Evolutionary conservation across 208 protist species (phyloP).

Genomic region (Trypanosoma avium): DNA sequence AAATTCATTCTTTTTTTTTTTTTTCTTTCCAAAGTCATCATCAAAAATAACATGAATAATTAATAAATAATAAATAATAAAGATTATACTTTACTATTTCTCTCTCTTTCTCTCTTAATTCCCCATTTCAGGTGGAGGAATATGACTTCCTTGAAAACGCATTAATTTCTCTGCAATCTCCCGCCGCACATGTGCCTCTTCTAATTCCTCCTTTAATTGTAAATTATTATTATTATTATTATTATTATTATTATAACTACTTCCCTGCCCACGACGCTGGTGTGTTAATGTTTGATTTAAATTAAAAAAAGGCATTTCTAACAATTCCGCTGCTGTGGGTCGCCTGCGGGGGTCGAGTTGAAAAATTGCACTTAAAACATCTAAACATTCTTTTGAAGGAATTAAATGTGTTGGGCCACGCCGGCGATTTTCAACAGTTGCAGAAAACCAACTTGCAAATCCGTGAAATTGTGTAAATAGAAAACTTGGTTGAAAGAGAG

Average conservation of each 20-base stretch:
- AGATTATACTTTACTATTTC: not conserved
- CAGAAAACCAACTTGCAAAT: slow-evolving; percentile 71
- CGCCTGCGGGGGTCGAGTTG: slow-evolving; percentile 69
- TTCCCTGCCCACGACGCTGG: no score
- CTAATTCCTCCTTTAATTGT: slow-evolving; percentile 2
- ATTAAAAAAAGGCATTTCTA: slow-evolving; percentile 79
- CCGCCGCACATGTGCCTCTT: slow-evolving; percentile 22
- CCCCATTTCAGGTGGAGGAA: slow-evolving; percentile 14
- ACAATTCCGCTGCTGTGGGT: slow-evolving; percentile 71
- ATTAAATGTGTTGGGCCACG: slow-evolving; percentile 38
- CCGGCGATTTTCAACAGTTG: slow-evolving; percentile 48
- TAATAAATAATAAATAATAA: not conserved
- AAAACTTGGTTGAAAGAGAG: slow-evolving; percentile 70
- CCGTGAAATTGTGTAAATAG: slow-evolving; percentile 62
- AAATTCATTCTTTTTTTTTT: not conserved
- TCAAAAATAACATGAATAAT: not conserved
- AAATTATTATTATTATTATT: not conserved
- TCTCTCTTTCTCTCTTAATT: not conserved
- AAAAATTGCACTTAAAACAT: slow-evolving; percentile 74
- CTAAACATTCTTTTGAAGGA: slow-evolving; percentile 59
- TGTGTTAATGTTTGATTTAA: slow-evolving; percentile 7
- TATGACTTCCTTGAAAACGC: slow-evolving; percentile 32
- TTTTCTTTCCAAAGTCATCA: not conserved
- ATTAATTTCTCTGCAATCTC: slow-evolving; percentile 29
- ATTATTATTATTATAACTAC: no score